Evolutionary conservation across 192 early-diverging fungal species (phyloP).

Genomic region (Tieghemiomyces parasiticus): DNA sequence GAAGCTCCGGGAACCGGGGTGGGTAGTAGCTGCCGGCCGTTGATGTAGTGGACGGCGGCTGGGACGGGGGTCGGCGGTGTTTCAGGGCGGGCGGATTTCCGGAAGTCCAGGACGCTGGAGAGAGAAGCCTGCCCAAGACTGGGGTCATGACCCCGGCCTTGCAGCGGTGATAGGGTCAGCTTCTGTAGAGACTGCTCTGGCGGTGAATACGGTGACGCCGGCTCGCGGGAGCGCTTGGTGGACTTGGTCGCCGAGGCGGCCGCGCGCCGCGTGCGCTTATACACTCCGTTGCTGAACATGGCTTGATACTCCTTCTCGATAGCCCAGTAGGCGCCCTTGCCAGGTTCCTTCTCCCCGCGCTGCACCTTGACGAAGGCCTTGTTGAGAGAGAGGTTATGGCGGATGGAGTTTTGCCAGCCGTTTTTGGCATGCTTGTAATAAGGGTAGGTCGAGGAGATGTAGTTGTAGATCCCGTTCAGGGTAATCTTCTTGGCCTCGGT

Average conservation of each 20-base stretch:
- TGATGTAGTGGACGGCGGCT: no score
- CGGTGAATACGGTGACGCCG: conserved; percentile 4
- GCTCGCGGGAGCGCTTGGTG: conserved; percentile 1
- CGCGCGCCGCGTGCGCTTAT: conserved; percentile 42
- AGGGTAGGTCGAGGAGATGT: conserved; percentile 64
- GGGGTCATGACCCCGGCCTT: no score
- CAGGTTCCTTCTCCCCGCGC: conserved; percentile 67
- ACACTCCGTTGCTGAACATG: conserved; percentile 56
- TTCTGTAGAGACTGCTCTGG: conserved; percentile 3
- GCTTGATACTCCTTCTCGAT: conserved; percentile 54
- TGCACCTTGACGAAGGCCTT: conserved; percentile 84
- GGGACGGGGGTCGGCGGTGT: no score
- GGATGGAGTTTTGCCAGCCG: conserved; percentile 96
- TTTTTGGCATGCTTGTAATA: conserved; percentile 73
- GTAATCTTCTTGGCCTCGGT: conserved; percentile 53
- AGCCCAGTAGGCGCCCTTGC: conserved; percentile 92
- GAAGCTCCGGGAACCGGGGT: no score
- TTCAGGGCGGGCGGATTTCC: no score
- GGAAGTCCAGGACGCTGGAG: no score
- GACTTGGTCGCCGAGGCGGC: conserved; percentile 18
- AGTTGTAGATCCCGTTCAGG: conserved; percentile 80
- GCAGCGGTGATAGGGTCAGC: conserved; percentile 4
- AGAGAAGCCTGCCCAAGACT: no score
- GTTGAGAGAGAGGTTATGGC: conserved; percentile 94
- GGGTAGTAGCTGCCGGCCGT: no score